These are phyloP conservation scores for Strigomonas culicis DNA, from an alignment of 208 protist genomes.

Conservation along the genomic window DNA sequence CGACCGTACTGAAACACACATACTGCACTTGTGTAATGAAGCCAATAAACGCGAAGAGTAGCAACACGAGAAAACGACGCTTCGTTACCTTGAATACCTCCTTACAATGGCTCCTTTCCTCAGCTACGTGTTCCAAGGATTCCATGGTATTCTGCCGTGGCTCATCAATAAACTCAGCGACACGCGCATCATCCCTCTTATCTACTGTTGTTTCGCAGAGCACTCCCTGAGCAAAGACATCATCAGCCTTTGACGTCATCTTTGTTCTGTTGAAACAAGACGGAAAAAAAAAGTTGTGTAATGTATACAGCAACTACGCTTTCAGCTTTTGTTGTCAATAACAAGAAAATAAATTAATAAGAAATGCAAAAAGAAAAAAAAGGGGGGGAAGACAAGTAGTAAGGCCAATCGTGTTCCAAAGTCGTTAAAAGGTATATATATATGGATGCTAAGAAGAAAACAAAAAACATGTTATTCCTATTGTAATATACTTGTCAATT, in stretches of 20 bases:
- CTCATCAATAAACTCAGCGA: neutral
- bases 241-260: neutral
- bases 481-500: too few relatives aligned
- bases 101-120: neutral
- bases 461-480: neutral
- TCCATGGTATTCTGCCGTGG: neutral
- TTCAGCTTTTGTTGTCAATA: too few relatives aligned
- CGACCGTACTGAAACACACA: slow-evolving; percentile 35
- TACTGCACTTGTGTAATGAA: slow-evolving; percentile 54
- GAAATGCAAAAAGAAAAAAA: neutral
- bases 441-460: slow-evolving; percentile 1
- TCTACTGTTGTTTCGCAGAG: neutral
- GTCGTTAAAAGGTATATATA: neutral
- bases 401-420: neutral
- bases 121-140: neutral
- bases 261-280: slow-evolving; percentile 3
- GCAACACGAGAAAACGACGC: slow-evolving; percentile 30
- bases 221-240: neutral
- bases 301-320: neutral
- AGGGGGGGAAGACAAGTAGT: neutral
- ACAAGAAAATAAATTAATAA: neutral
- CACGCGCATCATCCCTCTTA: neutral
- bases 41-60: slow-evolving; percentile 27
- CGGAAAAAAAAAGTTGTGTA: neutral
- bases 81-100: slow-evolving; percentile 17